Evolutionary conservation across 1,284 basidiomycete genomes (phyloP).

Genomic region (Inonotus hispidus): DNA sequence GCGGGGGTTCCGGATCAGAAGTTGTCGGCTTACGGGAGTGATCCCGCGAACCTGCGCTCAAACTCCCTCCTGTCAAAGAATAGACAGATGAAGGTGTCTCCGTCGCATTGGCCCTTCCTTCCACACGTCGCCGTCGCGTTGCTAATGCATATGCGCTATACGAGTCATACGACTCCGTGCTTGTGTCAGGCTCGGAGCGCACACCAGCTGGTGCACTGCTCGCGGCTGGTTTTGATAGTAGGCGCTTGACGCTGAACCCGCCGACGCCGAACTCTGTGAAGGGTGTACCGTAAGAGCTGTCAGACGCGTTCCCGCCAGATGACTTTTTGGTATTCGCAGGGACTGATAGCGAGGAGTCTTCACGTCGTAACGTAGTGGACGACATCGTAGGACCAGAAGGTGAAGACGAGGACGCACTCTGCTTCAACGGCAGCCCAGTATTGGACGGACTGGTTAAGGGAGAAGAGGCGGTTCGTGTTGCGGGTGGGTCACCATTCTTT

Average conservation of each 20-base stretch:
- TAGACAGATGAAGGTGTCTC: not conserved
- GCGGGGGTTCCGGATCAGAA: conserved; percentile 10
- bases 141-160: not conserved
- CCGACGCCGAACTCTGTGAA: conserved; percentile 8
- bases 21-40: conserved; percentile 2
- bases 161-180: conserved; percentile 1
- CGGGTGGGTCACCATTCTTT: not conserved
- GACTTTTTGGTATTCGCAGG: not conserved
- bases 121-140: conserved; percentile 1
- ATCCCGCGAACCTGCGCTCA: not conserved
- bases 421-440: not conserved
- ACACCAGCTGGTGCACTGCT: not conserved
- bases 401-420: conserved; percentile 1
- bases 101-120: conserved; percentile 1
- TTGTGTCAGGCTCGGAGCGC: conserved; percentile 14
- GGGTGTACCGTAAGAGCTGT: conserved; percentile 13
- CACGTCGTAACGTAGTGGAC: not conserved
- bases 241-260: conserved; percentile 34
- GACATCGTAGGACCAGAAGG: not conserved
- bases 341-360: not conserved
- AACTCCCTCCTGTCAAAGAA: not conserved
- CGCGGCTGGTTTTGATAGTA: conserved; percentile 34
- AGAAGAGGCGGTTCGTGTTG: not conserved
- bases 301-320: conserved; percentile 9
- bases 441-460: not conserved